Conservation (phyloP, 352 stramenopile genomes). For the Lagenidium sp. region DNA sequence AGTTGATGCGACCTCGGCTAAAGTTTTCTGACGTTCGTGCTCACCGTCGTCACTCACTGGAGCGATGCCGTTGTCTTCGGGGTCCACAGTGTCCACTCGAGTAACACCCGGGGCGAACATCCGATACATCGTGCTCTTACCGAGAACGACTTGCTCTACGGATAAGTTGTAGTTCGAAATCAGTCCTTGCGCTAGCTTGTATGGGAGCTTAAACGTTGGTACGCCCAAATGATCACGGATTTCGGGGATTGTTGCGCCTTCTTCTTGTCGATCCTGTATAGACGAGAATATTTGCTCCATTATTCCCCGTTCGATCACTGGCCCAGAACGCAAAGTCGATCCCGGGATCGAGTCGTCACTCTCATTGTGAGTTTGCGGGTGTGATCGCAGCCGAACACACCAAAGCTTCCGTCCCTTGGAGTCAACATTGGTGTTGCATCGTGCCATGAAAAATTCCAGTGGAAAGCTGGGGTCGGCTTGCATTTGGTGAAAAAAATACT, state of each 20-base stretch:
- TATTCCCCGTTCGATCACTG: constrained; percentile 59
- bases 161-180: constrained; percentile 75
- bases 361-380: neutral
- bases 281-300: constrained; percentile 73
- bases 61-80: neutral
- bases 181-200: constrained; percentile 68
- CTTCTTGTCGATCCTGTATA: constrained; percentile 35
- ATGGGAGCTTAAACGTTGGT: constrained; percentile 77
- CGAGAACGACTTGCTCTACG: constrained; percentile 67
- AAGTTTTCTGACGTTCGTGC: no score
- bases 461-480: constrained; percentile 41
- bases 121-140: constrained; percentile 79
- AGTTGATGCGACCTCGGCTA: neutral
- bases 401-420: constrained; percentile 67
- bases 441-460: constrained; percentile 72
- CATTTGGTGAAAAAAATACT: constrained; percentile 78
- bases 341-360: no score
- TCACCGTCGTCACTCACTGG: neutral
- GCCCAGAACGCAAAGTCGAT: no score
- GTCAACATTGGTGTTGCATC: constrained; percentile 54
- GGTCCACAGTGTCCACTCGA: neutral
- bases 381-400: constrained; percentile 50
- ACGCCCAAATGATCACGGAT: constrained; percentile 69
- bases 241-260: constrained; percentile 68
- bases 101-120: constrained; percentile 47